A percentile compares a stretch with the other conserved stretches of the same genome.
Conservation (phyloP, 1,284 basidiomycete genomes). For the Sphaerobolus stellatus region DNA sequence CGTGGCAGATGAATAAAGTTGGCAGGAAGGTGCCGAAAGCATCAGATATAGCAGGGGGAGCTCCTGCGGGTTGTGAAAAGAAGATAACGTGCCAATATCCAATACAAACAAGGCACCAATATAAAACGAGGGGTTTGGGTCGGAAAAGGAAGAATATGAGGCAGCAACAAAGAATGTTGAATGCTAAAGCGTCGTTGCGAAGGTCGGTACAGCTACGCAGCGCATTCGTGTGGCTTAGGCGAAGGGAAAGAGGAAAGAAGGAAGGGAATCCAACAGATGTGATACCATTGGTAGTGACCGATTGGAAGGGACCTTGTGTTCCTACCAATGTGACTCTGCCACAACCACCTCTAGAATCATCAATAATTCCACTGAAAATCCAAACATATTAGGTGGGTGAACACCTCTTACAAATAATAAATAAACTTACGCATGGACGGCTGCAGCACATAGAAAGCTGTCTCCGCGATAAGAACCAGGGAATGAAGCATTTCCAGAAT, state of each 20-base stretch:
- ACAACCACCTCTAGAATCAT: constrained; percentile 71
- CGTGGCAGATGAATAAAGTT: constrained; percentile 75
- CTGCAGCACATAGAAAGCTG: constrained; percentile 82
- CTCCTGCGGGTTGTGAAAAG: constrained; percentile 73
- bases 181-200: constrained; percentile 63
- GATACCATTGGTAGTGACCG: constrained; percentile 62
- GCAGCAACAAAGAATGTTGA: constrained; percentile 68
- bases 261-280: constrained; percentile 71
- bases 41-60: constrained; percentile 65
- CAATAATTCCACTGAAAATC: constrained; percentile 60
- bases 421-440: constrained; percentile 70
- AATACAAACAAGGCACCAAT: constrained; percentile 78
- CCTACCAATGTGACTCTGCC: constrained; percentile 68
- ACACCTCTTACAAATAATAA: background rate
- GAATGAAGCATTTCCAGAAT: constrained; percentile 38
- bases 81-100: constrained; percentile 87
- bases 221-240: constrained; percentile 32
- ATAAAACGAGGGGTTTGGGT: constrained; percentile 68
- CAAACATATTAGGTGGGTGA: constrained; percentile 9
- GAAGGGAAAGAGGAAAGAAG: constrained; percentile 47
- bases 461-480: constrained; percentile 75
- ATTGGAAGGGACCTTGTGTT: constrained; percentile 68
- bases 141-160: constrained; percentile 72
- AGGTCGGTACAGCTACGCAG: constrained; percentile 70
- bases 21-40: constrained; percentile 81